phyloP scores from a whole-genome alignment of 352 stramenopile genomes.

The Globisporangium acanthophoron region DNA sequence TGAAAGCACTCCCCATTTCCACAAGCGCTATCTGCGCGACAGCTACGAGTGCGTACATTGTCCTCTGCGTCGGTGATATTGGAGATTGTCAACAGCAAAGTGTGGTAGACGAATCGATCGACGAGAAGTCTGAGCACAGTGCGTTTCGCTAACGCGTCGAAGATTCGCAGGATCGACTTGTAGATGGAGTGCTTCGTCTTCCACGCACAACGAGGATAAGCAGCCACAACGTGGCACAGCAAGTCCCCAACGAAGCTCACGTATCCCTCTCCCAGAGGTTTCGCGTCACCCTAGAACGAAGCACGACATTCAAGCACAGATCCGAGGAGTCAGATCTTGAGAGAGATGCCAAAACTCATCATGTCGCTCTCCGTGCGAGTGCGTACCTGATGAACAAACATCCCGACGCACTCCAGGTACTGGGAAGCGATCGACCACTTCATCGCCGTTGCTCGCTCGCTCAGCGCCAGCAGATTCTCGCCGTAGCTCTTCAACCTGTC shows the following conservation, averaged over 20 bases:
- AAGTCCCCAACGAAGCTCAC: slow-evolving; percentile 50
- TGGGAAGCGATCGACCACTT: slow-evolving; percentile 55
- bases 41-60: background rate
- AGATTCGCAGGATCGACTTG: slow-evolving; percentile 42
- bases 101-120: slow-evolving; percentile 51
- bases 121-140: slow-evolving; percentile 33
- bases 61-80: slow-evolving; percentile 41
- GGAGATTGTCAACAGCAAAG: slow-evolving; percentile 62
- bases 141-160: slow-evolving; percentile 31
- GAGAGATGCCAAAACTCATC: background rate
- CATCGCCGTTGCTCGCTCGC: slow-evolving; percentile 37
- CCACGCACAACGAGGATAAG: slow-evolving; percentile 60
- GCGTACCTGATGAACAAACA: slow-evolving; percentile 52
- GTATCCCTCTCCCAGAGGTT: slow-evolving; percentile 36
- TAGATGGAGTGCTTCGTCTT: slow-evolving; percentile 49
- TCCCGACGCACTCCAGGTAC: slow-evolving; percentile 49
- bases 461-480: slow-evolving; percentile 58
- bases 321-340: background rate
- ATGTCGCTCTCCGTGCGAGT: background rate
- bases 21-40: too few species aligned
- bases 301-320: background rate
- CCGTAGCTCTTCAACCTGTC: slow-evolving; percentile 58
- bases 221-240: slow-evolving; percentile 52
- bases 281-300: slow-evolving; percentile 16
- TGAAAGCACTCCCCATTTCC: background rate